phyloP scores from a whole-genome alignment of 306 rosid genomes.

The Lathyrus aphaca region DNA sequence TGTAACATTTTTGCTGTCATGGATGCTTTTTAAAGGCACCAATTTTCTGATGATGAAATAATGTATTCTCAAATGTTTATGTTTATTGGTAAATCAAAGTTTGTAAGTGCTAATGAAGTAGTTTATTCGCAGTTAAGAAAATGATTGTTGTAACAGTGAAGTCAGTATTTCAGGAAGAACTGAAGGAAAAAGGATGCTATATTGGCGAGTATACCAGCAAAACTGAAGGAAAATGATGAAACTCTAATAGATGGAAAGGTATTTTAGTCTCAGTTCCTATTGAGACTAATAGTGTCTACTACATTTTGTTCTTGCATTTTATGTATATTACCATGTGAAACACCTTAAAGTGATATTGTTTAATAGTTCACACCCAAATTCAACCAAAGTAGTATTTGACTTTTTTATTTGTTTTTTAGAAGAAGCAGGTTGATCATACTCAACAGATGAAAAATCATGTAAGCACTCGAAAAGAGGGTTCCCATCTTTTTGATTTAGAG shows the following conservation, averaged over 20 bases:
- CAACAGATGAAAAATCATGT: conserved; percentile 62
- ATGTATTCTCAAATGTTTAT: conserved; percentile 28
- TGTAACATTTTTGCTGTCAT: conserved; percentile 39
- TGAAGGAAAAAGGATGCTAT: too few relatives aligned
- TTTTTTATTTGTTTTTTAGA: conserved; percentile 53
- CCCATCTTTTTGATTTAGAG: conserved; percentile 83
- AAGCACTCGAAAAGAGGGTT: conserved; percentile 83
- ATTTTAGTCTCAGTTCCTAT: too few relatives aligned
- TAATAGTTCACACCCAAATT: too few relatives aligned
- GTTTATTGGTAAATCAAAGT: not conserved
- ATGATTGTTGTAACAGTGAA: not conserved
- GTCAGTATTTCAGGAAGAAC: too few relatives aligned
- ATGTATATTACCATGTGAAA: too few relatives aligned
- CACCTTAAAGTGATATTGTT: too few relatives aligned
- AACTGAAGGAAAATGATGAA: too few relatives aligned
- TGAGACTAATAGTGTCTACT: too few relatives aligned
- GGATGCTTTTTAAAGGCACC: conserved; percentile 37
- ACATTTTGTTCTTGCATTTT: too few relatives aligned
- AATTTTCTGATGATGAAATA: conserved; percentile 37
- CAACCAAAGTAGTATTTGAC: too few relatives aligned
- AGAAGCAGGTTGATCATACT: conserved; percentile 74
- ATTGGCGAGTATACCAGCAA: too few relatives aligned
- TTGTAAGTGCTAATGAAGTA: not conserved
- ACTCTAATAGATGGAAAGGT: too few relatives aligned
- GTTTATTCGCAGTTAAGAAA: not conserved